Base-by-base conservation (phyloP, 192 early-diverging fungal genomes). In the Coemansia sp. region DNA sequence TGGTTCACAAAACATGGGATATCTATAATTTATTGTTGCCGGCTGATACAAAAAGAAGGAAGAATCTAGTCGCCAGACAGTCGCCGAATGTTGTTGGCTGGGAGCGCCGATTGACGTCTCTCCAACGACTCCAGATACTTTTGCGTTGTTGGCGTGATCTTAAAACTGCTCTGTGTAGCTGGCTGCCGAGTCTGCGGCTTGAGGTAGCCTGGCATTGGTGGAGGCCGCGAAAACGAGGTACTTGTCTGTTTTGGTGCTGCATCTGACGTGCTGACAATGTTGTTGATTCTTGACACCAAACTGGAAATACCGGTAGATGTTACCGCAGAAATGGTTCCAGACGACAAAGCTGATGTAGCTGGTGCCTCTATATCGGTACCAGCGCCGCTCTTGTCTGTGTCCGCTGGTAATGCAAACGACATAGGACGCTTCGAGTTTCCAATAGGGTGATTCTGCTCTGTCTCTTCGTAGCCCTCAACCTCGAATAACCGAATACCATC, bases 401-500 rank as follows among this genome's bases (percentile, higher is more conserved):
- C 42, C 15, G 47, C 18, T 15, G 77, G 70, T 6, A 69, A 63
- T 12, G 60, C 64, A 64, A 72, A 70, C 6, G 74, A 73, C 12
- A 68, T 67, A 6, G 66, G 58, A 11, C 67, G 69, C 18, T 40
- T 18, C 0, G 52, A 58, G 39, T 43, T 56, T 8, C 57, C 23
- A 38, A 63, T 48, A 7, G 12, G 32, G 40, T 49, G 56, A 39
- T 26, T 26, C 26, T 81, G 79, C 63, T 76, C 71, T 4, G 71
- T 76, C 58, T 82, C 79, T 63, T 82, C 79, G 54, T 82, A 82
- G 2, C 79, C 79, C 38, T 82, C 79, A 13, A 82, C 71, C 43
- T 82, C 79, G 65, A 82, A 82, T 19, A 68, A 76, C 15, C 71
- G 63, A 21, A 82, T 82, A 4, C 74, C 79, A 13, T 74, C 65